Evolutionary conservation across 2,329 filamentous ascomycete species (phyloP).

Genomic region (Epichloe brachyelytri): DNA sequence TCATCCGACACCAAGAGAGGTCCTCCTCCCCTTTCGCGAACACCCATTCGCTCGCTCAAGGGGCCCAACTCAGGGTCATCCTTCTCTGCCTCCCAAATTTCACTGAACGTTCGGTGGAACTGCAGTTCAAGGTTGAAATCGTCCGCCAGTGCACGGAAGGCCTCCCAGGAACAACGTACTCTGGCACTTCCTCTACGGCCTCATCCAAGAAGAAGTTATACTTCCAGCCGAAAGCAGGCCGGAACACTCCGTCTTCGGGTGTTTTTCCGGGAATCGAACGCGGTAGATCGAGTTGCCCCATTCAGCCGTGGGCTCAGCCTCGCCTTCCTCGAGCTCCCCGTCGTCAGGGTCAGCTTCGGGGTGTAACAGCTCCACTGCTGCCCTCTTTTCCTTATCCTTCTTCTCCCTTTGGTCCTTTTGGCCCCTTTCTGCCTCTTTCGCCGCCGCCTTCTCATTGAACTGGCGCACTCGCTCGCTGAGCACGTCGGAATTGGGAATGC

Average conservation of each 20-base stretch:
- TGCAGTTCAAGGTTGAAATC: constrained; percentile 94
- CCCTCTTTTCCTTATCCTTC: constrained; percentile 13
- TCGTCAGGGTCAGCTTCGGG: constrained; percentile 22
- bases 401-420: constrained; percentile 19
- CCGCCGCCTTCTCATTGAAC: constrained; percentile 47
- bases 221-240: constrained; percentile 93
- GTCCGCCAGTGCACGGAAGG: constrained; percentile 87
- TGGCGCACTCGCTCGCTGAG: constrained; percentile 66
- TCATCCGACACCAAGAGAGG: constrained; percentile 62
- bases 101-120: constrained; percentile 80
- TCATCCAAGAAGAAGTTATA: constrained; percentile 95
- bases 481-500: constrained; percentile 93
- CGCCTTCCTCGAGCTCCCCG: constrained; percentile 45
- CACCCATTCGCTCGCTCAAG: constrained; percentile 90
- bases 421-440: constrained; percentile 29
- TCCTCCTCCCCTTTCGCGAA: constrained; percentile 57
- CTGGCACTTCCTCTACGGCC: constrained; percentile 88
- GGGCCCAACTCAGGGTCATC: constrained; percentile 69
- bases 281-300: constrained; percentile 94
- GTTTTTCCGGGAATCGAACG: constrained; percentile 74
- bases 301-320: constrained; percentile 52
- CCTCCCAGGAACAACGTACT: constrained; percentile 97
- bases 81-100: constrained; percentile 88
- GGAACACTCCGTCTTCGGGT: constrained; percentile 77
- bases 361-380: not conserved